A percentile compares a stretch with the other conserved stretches of the same genome.
Conservation (phyloP, 345 rosid species). For the Eucalyptus lansdowneana region DNA sequence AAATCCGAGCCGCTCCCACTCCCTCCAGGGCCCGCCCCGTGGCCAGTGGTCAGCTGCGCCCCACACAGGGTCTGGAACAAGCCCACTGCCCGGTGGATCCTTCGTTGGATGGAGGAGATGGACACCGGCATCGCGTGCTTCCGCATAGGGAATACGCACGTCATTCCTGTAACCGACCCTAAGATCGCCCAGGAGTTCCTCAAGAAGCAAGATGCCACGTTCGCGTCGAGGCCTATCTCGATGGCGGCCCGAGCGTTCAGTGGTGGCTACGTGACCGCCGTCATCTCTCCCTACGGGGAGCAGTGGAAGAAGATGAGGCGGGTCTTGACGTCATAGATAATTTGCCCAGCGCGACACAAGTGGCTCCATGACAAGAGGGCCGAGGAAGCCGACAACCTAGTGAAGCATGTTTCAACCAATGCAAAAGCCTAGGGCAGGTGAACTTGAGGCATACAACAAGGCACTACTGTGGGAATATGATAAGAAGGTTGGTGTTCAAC, state of each 20-base stretch:
- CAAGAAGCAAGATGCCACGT: conserved; percentile 10
- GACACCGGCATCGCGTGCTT: neutral
- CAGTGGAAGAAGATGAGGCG: conserved; percentile 35
- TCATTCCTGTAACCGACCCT: conserved; percentile 11
- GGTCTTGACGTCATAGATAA: conserved; percentile 8
- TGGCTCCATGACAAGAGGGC: conserved; percentile 14
- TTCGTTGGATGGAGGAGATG: neutral
- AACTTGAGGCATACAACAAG: neutral
- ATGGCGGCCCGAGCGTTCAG: neutral
- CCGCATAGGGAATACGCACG: neutral
- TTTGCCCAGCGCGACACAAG: conserved; percentile 1
- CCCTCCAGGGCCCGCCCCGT: neutral
- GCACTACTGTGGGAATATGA: conserved; percentile 2
- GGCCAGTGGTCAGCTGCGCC: neutral
- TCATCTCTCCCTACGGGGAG: conserved; percentile 3
- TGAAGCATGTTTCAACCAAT: conserved; percentile 15
- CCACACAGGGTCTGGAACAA: neutral
- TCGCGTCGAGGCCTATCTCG: conserved; percentile 10
- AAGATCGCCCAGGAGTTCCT: conserved; percentile 26
- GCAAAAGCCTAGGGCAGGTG: neutral
- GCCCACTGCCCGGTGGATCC: neutral
- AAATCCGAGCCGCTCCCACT: neutral
- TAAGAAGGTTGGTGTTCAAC: conserved; percentile 11
- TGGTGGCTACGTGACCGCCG: conserved; percentile 2
- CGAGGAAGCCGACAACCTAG: conserved; percentile 32